Base-by-base conservation (phyloP, 2,329 filamentous ascomycete species). In the Stachybotrys chartarum region DNA sequence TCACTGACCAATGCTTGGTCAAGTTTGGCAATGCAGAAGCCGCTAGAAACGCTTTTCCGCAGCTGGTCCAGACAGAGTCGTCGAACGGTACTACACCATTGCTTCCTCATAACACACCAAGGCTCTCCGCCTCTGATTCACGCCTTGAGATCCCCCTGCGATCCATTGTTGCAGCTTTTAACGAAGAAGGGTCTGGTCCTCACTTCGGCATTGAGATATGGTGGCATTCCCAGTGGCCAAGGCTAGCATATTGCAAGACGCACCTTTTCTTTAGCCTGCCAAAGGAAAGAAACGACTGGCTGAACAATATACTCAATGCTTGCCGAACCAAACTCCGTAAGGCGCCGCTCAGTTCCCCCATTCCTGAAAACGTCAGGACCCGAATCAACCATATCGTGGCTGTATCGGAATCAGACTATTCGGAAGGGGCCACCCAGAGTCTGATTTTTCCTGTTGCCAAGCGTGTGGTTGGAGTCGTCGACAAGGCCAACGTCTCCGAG, bases 191-290 rank as follows among this genome's bases (percentile, higher is more conserved):
- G 48, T 73, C 73, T 1, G 72, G 75, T 50, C 74, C 78, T 12
- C 74, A 76, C 7, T 80, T 78, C 49, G 78, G 78, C 6, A 65
- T 83, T 52, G 80, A 84, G 61, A 70, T 83, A 2, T 83, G 80
- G 79, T 83, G 80, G 80, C 76, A 73, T 56, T 75, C 75, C 14
- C 64, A 68, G 16, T 69, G 72, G 55, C 72, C 75, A 3, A 69
- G 72, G 12, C 67, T 78, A 46, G 68, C 73, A 14, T 82, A 79
- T 58, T 70, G 70, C 56, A 78, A 75, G 56, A 67, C 76, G 3
- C 75, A 77, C 45, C 66, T 83, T 44, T 78, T 78, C 62, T 82
- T 83, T 61, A 68, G 66, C 51, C 64, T 77, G 32, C 73, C 77
- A 8, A 70, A 74, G 31, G 77, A 81, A 52, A 72, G 79, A 30